A percentile compares a stretch with the other conserved stretches of the same genome.
These are phyloP conservation scores for Magnusiomyces fungicola DNA, from an alignment of 1,139 yeast genomes.

Conservation along the genomic window DNA sequence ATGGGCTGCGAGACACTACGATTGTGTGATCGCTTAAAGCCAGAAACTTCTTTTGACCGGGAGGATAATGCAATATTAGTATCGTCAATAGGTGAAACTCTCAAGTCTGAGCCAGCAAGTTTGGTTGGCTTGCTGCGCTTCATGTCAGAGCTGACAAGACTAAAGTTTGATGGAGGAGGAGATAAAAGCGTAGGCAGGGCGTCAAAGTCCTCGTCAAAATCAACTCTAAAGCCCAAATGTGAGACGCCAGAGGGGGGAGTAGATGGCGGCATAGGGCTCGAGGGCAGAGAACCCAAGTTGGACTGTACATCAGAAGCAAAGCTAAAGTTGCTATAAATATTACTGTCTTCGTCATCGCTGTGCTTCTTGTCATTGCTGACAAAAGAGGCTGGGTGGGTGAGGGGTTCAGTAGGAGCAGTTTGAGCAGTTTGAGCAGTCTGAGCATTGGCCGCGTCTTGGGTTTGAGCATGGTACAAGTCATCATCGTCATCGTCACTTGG, in stretches of 20 bases:
- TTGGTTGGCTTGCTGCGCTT: too few species aligned
- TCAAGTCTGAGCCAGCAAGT: too few species aligned
- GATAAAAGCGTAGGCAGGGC: not conserved
- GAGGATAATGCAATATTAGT: not conserved
- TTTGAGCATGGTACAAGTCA: not conserved
- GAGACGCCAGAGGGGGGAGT: not conserved
- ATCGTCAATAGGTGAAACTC: not conserved
- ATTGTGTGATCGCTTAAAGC: not conserved
- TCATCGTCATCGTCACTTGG: not conserved
- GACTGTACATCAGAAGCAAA: too few species aligned
- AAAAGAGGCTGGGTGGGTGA: too few species aligned
- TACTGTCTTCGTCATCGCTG: too few species aligned
- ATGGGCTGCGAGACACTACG: not conserved
- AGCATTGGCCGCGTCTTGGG: too few species aligned
- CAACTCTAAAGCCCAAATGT: not conserved
- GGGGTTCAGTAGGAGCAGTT: too few species aligned
- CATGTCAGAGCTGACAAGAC: too few species aligned
- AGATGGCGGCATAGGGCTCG: not conserved
- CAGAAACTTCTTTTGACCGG: not conserved
- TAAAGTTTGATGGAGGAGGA: not conserved
- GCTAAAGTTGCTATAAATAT: too few species aligned
- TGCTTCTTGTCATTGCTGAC: too few species aligned
- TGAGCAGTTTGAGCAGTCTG: too few species aligned
- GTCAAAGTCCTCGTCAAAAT: not conserved
- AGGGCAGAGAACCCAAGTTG: not conserved